These are phyloP conservation scores for Myxozyma kluyveri DNA, from an alignment of 805 yeast species.

Conservation along the genomic window DNA sequence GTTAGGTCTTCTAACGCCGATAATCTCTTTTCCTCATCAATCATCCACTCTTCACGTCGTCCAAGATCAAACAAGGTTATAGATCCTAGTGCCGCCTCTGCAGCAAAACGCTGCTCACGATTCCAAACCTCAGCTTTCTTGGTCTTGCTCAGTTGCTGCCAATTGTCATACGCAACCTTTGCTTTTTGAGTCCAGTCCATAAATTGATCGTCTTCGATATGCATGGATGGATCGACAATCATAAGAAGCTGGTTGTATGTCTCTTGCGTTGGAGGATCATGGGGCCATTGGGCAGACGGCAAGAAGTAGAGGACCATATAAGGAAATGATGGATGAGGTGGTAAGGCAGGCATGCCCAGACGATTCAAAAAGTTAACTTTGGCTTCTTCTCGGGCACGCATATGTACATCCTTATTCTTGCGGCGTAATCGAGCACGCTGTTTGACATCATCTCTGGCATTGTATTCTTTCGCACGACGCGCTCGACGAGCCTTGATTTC, in stretches of 20 bases:
- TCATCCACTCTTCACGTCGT: slow-evolving; percentile 44
- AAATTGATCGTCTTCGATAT: slow-evolving; percentile 30
- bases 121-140: slow-evolving; percentile 46
- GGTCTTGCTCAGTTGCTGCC: slow-evolving; percentile 42
- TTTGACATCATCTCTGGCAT: slow-evolving; percentile 49
- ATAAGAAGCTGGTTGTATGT: slow-evolving; percentile 42
- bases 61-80: slow-evolving; percentile 47
- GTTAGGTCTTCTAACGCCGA: slow-evolving; percentile 14
- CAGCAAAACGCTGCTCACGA: slow-evolving; percentile 46
- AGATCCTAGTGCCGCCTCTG: slow-evolving; percentile 45
- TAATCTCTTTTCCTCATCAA: slow-evolving; percentile 34
- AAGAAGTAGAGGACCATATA: slow-evolving; percentile 47
- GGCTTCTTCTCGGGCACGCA: slow-evolving; percentile 43
- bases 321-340: slow-evolving; percentile 50
- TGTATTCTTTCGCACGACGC: slow-evolving; percentile 45
- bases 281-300: slow-evolving; percentile 46
- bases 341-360: slow-evolving; percentile 43
- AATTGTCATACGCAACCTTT: slow-evolving; percentile 48
- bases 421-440: slow-evolving; percentile 49
- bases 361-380: slow-evolving; percentile 40
- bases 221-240: slow-evolving; percentile 30
- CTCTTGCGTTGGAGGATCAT: slow-evolving; percentile 51
- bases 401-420: slow-evolving; percentile 44
- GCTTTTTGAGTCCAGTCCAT: slow-evolving; percentile 41
- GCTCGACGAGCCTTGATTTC: slow-evolving; percentile 44